A percentile compares a stretch with the other conserved stretches of the same genome.
phyloP scores from a whole-genome alignment of 2,329 filamentous ascomycete species.

The Westerdykella aurantiaca region DNA sequence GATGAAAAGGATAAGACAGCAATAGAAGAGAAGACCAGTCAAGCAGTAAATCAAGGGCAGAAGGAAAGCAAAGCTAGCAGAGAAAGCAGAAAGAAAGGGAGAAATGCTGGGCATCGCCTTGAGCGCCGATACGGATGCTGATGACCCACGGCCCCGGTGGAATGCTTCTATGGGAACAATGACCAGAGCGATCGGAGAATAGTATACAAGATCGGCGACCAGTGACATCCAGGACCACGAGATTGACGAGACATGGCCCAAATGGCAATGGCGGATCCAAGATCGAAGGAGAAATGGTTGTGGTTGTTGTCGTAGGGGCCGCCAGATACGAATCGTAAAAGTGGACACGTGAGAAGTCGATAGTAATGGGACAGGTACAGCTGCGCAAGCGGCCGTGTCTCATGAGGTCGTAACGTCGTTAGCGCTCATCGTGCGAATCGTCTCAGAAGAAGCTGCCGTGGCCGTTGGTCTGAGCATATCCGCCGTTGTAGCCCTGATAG shows the following conservation, averaged over 20 bases:
- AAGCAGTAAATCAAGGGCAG: slow-evolving; percentile 7
- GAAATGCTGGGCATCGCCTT: slow-evolving; percentile 8
- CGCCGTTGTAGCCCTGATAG: slow-evolving; percentile 31
- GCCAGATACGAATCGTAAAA: slow-evolving; percentile 18
- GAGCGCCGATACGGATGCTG: slow-evolving; percentile 28
- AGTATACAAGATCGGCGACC: slow-evolving; percentile 33
- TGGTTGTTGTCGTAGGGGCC: slow-evolving; percentile 16
- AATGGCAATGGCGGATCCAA: slow-evolving; percentile 14
- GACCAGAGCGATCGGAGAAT: slow-evolving; percentile 12
- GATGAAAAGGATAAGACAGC: slow-evolving; percentile 5
- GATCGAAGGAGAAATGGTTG: slow-evolving; percentile 21
- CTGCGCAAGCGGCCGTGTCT: slow-evolving; percentile 39
- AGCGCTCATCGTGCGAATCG: slow-evolving; percentile 7
- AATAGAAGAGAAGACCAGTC: slow-evolving; percentile 3
- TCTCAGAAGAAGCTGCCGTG: slow-evolving; percentile 43
- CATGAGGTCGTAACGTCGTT: slow-evolving; percentile 48
- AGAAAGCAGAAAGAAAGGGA: slow-evolving; percentile 5
- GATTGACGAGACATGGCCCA: slow-evolving; percentile 12
- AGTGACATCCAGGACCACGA: slow-evolving; percentile 11
- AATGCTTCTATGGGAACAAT: slow-evolving; percentile 20
- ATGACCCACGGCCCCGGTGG: slow-evolving; percentile 26
- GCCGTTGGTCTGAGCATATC: slow-evolving; percentile 35
- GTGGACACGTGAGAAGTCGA: slow-evolving; percentile 18
- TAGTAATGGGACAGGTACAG: slow-evolving; percentile 15
- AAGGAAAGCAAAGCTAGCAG: background rate